A percentile compares a stretch with the other conserved stretches of the same genome.
phyloP scores from a whole-genome alignment of 2,329 filamentous ascomycete genomes.

The Zarea fungicola region DNA sequence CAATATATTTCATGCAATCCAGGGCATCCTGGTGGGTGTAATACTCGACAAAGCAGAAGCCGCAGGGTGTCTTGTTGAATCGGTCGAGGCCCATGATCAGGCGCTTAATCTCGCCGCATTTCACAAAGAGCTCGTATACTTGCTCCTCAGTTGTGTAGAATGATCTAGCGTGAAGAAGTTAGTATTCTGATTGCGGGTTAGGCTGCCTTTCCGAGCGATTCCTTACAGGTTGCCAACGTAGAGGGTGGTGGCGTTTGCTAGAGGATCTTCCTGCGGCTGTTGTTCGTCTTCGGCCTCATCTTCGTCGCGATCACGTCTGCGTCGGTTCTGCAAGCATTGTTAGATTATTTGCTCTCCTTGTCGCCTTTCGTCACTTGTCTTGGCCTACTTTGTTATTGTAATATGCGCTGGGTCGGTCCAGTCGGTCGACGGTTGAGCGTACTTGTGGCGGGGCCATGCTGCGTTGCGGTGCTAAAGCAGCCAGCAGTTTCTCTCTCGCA shows the following conservation, averaged over 20 bases:
- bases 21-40: constrained; percentile 96
- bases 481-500: neutral
- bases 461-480: neutral
- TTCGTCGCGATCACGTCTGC: constrained; percentile 58
- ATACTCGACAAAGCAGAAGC: constrained; percentile 99
- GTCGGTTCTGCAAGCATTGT: constrained; percentile 57
- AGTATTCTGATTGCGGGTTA: constrained; percentile 5
- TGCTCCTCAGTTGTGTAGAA: constrained; percentile 99
- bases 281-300: constrained; percentile 42
- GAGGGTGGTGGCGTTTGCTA: constrained; percentile 85
- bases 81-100: constrained; percentile 96
- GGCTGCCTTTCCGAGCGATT: too few species aligned
- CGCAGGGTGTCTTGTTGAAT: constrained; percentile 95
- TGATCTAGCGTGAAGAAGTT: constrained; percentile 49
- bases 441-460: constrained; percentile 7
- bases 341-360: neutral
- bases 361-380: constrained; percentile 16
- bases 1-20: constrained; percentile 98
- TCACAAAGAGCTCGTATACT: constrained; percentile 93
- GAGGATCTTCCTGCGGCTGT: constrained; percentile 58
- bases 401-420: constrained; percentile 94
- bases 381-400: constrained; percentile 69
- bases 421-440: constrained; percentile 69
- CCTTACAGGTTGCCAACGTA: constrained; percentile 90
- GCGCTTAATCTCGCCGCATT: constrained; percentile 97